phyloP scores from a whole-genome alignment of 192 early-diverging fungal species.

The Coemansia sp. region DNA sequence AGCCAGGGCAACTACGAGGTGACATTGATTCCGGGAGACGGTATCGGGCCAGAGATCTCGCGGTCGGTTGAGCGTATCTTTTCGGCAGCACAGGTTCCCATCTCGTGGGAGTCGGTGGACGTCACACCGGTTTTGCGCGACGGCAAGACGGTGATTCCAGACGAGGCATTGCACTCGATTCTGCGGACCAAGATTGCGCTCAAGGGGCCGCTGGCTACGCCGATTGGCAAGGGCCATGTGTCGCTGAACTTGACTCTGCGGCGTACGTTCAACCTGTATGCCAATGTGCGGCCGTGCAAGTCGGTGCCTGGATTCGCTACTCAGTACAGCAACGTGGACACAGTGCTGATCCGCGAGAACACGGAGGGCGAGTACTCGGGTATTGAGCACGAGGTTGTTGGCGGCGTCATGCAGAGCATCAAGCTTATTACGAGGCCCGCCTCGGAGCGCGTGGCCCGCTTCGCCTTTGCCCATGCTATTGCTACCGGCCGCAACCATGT shows the following conservation, averaged over 20 bases:
- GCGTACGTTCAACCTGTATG: slow-evolving; percentile 97
- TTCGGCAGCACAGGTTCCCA: slow-evolving; percentile 85
- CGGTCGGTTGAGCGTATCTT: slow-evolving; percentile 90
- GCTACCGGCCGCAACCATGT: slow-evolving; percentile 88
- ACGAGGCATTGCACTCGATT: slow-evolving; percentile 86
- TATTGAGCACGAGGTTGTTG: slow-evolving; percentile 94
- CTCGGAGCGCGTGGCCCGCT: slow-evolving; percentile 85
- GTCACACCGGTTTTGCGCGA: slow-evolving; percentile 91
- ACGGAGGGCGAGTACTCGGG: slow-evolving; percentile 99
- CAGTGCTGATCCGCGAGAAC: slow-evolving; percentile 99
- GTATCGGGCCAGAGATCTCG: slow-evolving; percentile 98
- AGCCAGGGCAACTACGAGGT: slow-evolving; percentile 78
- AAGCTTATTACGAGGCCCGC: slow-evolving; percentile 98
- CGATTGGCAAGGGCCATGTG: slow-evolving; percentile 98
- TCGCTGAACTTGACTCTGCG: slow-evolving; percentile 85
- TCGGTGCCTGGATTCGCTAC: slow-evolving; percentile 97
- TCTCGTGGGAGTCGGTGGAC: slow-evolving; percentile 94
- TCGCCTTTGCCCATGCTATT: slow-evolving; percentile 93
- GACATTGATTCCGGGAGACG: slow-evolving; percentile 96
- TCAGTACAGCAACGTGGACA: slow-evolving; percentile 93
- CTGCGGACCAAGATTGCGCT: slow-evolving; percentile 96
- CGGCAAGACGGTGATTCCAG: slow-evolving; percentile 91
- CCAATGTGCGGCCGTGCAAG: slow-evolving; percentile 97
- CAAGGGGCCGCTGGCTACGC: slow-evolving; percentile 96
- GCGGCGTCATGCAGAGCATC: slow-evolving; percentile 98